Base-by-base conservation (phyloP, 2,329 filamentous ascomycete species). In the Thielaviopsis populi region DNA sequence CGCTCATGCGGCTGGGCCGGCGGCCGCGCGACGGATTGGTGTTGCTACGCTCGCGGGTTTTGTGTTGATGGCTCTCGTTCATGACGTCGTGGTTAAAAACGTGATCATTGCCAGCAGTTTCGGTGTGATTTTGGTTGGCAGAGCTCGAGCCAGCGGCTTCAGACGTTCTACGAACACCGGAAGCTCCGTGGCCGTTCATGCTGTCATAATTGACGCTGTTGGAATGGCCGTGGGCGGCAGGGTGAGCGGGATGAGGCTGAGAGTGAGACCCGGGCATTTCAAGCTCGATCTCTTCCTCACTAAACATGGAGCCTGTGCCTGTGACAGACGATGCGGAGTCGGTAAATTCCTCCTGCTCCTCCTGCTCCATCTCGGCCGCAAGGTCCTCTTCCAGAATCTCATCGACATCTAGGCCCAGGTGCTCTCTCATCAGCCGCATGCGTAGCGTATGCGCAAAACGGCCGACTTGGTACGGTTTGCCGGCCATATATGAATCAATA, bases 391-490 rank as follows among this genome's bases (percentile, higher is more conserved):
- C 89, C 70, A 89, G 83, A 66, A 96, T 86, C 70, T 89, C 88
- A 72, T 99, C 94, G 3, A 96, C 90, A 71, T 97, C 91, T 46
- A 97, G 78, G n/a, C 94, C 94, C 37, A 99, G 79, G 76, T 99
- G 94, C 74, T 99, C 94, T 67, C 92, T 83, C 94, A 97, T 97
- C 59, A 97, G 79, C 30, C 94, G 87, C 77, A 96, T 85, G 37
- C 94, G 89, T 62, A 99, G 81, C 0, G 90, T 94, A 72, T 97
- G 91, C 5, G 94, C 89, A 73, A 96, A 99, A 30, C 89, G 85
- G 53, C 91, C 91, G 42, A 97, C 94, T 64, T 86, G 84, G 73
- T 95, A 99, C 4, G 91, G 89, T 70, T 87, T 80, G 43, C 91
- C 91, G 61, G 83, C 91, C 94, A 99, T 97, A 62, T 83, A 88